Percentiles rank a stretch among this genome's conserved stretches.
These are phyloP conservation scores for Solanum hybrid DNA, from an alignment of 305 asterid genomes.

Conservation along the genomic window DNA sequence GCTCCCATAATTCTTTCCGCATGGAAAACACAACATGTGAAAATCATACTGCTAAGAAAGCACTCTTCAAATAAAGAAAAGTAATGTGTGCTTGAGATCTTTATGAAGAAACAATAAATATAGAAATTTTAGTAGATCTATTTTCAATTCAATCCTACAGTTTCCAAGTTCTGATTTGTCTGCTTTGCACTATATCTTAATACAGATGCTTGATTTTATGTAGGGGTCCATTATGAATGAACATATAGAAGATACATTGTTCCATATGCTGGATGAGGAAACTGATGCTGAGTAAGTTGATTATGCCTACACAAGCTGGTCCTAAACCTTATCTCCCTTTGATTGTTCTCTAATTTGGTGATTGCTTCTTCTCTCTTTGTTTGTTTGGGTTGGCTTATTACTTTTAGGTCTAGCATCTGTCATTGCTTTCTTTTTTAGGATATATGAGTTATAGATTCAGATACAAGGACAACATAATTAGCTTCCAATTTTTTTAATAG, in stretches of 20 bases:
- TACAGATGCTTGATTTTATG: conserved; percentile 8
- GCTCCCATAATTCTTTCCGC: neutral
- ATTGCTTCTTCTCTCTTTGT: neutral
- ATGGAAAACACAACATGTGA: neutral
- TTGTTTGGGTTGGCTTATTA: neutral
- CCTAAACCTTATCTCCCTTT: neutral
- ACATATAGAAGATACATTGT: conserved; percentile 89
- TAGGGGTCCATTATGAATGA: conserved; percentile 80
- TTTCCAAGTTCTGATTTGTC: neutral
- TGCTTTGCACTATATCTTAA: neutral
- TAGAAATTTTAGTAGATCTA: neutral
- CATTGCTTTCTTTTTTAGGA: neutral
- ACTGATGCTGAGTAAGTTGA: conserved; percentile 84
- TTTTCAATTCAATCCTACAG: neutral
- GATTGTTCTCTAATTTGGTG: neutral
- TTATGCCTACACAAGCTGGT: conserved; percentile 2
- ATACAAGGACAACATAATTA: neutral
- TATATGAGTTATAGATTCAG: neutral
- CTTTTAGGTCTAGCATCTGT: neutral
- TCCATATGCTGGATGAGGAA: conserved; percentile 97
- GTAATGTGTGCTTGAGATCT: neutral
- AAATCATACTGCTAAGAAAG: neutral
- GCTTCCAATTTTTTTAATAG: neutral
- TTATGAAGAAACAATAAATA: neutral
- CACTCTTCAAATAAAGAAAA: neutral